A percentile compares a stretch with the other conserved stretches of the same genome.
phyloP scores from a whole-genome alignment of 257 asterid genomes.

The Nemophila menziesii region DNA sequence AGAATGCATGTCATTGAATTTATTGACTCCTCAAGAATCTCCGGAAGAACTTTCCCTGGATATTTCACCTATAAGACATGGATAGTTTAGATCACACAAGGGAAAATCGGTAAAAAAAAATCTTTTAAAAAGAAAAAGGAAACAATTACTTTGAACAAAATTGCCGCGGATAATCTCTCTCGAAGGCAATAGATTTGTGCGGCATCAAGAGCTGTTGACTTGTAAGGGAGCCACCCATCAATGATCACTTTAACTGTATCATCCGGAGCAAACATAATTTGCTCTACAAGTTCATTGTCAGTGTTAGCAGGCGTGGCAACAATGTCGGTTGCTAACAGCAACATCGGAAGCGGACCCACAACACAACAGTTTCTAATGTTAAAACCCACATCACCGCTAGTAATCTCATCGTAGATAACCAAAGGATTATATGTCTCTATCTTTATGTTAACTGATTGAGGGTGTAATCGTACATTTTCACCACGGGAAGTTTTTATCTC shows the following conservation, averaged over 20 bases:
- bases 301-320: slow-evolving; percentile 49
- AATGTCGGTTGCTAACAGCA: slow-evolving; percentile 65
- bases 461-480: slow-evolving; percentile 60
- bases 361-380: slow-evolving; percentile 49
- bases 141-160: slow-evolving; percentile 46
- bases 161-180: slow-evolving; percentile 72
- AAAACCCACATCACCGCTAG: slow-evolving; percentile 70
- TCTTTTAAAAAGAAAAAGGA: background rate
- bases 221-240: slow-evolving; percentile 72
- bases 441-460: slow-evolving; percentile 38
- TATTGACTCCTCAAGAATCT: slow-evolving; percentile 47
- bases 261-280: slow-evolving; percentile 62
- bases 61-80: slow-evolving; percentile 33
- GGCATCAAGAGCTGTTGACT: slow-evolving; percentile 67
- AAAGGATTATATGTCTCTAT: slow-evolving; percentile 30
- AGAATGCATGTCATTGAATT: slow-evolving; percentile 43
- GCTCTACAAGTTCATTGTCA: slow-evolving; percentile 24
- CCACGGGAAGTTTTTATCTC: slow-evolving; percentile 61
- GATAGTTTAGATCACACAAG: background rate
- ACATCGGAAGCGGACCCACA: slow-evolving; percentile 57
- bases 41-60: slow-evolving; percentile 48
- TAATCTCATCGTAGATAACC: slow-evolving; percentile 65
- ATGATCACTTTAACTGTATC: slow-evolving; percentile 45
- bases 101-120: background rate
- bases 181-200: slow-evolving; percentile 88